Conservation (phyloP, 2,329 filamentous ascomycete species). For the Aspergillus pseudoglaucus region DNA sequence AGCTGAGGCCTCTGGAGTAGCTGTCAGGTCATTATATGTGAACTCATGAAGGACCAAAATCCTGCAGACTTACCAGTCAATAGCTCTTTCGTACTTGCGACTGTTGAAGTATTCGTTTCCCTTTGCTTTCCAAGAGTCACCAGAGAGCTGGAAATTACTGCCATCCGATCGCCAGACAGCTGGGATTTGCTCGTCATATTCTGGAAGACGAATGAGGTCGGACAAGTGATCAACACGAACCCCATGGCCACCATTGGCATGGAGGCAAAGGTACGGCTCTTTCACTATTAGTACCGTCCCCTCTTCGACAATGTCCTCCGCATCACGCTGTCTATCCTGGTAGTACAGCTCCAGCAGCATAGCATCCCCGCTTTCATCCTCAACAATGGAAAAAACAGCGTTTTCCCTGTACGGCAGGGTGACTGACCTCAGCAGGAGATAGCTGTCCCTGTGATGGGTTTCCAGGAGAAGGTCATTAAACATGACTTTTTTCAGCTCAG, state of each 20-base stretch:
- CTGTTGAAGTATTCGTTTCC: slow-evolving; percentile 28
- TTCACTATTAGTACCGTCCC: slow-evolving; percentile 43
- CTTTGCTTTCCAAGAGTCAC: slow-evolving; percentile 9
- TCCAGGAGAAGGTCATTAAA: slow-evolving; percentile 31
- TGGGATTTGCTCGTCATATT: slow-evolving; percentile 36
- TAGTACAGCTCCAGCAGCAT: slow-evolving; percentile 38
- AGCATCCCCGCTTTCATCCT: slow-evolving; percentile 36
- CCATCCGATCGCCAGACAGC: slow-evolving; percentile 23
- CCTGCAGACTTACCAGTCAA: slow-evolving; percentile 19
- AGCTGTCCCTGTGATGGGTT: slow-evolving; percentile 35
- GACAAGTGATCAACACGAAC: slow-evolving; percentile 49
- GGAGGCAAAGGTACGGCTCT: slow-evolving; percentile 47
- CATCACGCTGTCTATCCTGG: slow-evolving; percentile 30
- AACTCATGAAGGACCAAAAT: not conserved
- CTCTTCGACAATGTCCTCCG: slow-evolving; percentile 28
- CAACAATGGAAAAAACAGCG: slow-evolving; percentile 30
- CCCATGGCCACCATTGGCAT: slow-evolving; percentile 34
- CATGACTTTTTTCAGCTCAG: slow-evolving; percentile 17
- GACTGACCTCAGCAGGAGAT: slow-evolving; percentile 27
- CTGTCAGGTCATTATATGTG: slow-evolving; percentile 14
- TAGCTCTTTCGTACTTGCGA: slow-evolving; percentile 11
- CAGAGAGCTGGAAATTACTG: slow-evolving; percentile 1
- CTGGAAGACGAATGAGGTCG: slow-evolving; percentile 40
- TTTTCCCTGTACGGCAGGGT: slow-evolving; percentile 24
- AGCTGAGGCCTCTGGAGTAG: slow-evolving; percentile 33